Conservation (phyloP, 805 yeast species). For the Ogataea allantospora region DNA sequence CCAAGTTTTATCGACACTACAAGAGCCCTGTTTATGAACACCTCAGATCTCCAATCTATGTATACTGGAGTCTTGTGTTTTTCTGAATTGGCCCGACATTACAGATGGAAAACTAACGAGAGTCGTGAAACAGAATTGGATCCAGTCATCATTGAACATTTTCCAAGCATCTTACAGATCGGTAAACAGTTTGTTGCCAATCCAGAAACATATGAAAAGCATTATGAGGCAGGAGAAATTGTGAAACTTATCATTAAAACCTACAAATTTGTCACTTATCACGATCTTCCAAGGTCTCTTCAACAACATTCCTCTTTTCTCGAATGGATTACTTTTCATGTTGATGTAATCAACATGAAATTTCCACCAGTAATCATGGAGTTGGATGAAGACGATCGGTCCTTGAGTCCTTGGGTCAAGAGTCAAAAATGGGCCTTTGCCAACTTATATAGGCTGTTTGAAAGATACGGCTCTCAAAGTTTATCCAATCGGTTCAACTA, state of each 20-base stretch:
- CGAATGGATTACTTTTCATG: constrained; percentile 78
- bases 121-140: constrained; percentile 54
- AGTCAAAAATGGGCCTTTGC: constrained; percentile 88
- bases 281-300: constrained; percentile 70
- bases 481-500: constrained; percentile 51
- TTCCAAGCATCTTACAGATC: constrained; percentile 65
- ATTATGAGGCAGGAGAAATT: constrained; percentile 58
- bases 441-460: constrained; percentile 67
- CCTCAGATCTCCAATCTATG: constrained; percentile 39
- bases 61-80: constrained; percentile 76
- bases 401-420: constrained; percentile 62
- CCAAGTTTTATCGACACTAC: constrained; percentile 52
- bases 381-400: constrained; percentile 52
- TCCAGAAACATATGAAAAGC: constrained; percentile 22
- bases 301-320: constrained; percentile 51
- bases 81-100: constrained; percentile 70
- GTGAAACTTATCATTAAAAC: constrained; percentile 71
- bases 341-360: constrained; percentile 57
- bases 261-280: constrained; percentile 78
- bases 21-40: constrained; percentile 41
- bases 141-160: constrained; percentile 56
- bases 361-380: constrained; percentile 54
- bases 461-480: constrained; percentile 60
- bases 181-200: constrained; percentile 55
- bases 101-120: constrained; percentile 70